Base-by-base conservation (phyloP, 495 filamentous ascomycete genomes). In the Recurvomyces mirabilis region DNA sequence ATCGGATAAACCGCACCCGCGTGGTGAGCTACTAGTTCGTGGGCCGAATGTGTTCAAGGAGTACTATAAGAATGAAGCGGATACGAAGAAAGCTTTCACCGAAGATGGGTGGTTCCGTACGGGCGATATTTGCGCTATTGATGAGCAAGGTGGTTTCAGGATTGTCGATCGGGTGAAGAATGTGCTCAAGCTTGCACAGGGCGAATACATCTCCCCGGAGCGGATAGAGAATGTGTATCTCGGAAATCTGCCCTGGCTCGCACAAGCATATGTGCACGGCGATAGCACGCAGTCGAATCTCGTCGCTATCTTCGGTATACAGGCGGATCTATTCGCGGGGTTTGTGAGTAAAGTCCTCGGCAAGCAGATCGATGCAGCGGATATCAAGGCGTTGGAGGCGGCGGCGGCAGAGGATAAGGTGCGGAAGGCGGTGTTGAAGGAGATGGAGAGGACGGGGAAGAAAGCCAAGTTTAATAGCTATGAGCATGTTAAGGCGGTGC, bases 131-230 rank as follows among this genome's bases (percentile, higher is more conserved):
- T 81, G 75, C 56, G 72, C 73, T 14, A 68, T 98, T 21, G 91
- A 98, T 60, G 75, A 76, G 39, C 63, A 81, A 55, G 91, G 91
- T 45, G 84, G 93, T 43, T 83, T 96, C 67, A 77, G 75, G 54
- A 88, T 98, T 63, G 81, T 98, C 55, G 91, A 98, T 65, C 87
- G 91, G 51, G 80, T 87, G 56, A 98, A 98, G 81, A 96, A 98
- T 64, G 84, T 96, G 13, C 79, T 98, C 58, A 98, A 98, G 74
- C 75, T 98, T 32, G 82, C 91, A 0, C 91, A 98, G 61, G 91
- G 91, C 60, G 91, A 98, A 68, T 98, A 98, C 62, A 84, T 98
- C 54, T 95, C 87, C 22, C 91, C 91, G 19, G 91, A 98, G 68
- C 84, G 89, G 23, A 80, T 98, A 56, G 91, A 98, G 71, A 94